Base-by-base conservation (phyloP, 2,329 filamentous ascomycete species). In the Bipolaris victoriae region DNA sequence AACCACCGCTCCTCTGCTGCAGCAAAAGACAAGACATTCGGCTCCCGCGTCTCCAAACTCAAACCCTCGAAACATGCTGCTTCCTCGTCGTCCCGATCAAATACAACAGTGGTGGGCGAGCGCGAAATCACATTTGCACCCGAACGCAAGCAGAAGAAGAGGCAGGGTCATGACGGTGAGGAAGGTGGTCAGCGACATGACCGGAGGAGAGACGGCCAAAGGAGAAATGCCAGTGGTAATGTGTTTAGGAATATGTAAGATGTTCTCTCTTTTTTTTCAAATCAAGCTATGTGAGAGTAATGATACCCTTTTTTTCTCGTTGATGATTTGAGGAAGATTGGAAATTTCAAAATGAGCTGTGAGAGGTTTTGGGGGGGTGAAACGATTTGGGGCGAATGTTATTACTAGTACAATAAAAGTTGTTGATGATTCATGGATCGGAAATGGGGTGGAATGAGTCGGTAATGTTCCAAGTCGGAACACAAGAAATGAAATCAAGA, bases 221-320 rank as follows among this genome's bases (percentile, higher is more conserved):
- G 90, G 68, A 81, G 90, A 68, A 92, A 89, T 76, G 90, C 90
- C 49, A 92, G 89, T 76, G 84, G 83, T 50, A 93, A 94, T 77
- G 87, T 87, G 39, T 90, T 92, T 75, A 84, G 89, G 73, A 84
- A 82, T 70, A 82, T 91, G 81, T 89, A 71, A 26, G 7, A 3
- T 29, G 20, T 26, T 26, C 16, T 16, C 16, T 26, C 2, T 26
- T 26, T 26, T 10, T 29, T 10, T 29, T 9, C 26, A 3, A 3
- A 29, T 10, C 26, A 29, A 29, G 26, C 2, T 4, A 9, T 48
- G 18, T 11, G 13, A 39, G 22, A 18, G 16, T 33, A 43, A 51
- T 44, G 43, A 46, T 46, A 46, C 26, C 43, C 43, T 31, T 35
- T 35, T 16, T 16, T 10, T 10, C 9, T 31, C 29, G 7, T 31